These are phyloP conservation scores for Stevia rebaudiana DNA, from an alignment of 140 eudicot genomes.

Conservation along the genomic window DNA sequence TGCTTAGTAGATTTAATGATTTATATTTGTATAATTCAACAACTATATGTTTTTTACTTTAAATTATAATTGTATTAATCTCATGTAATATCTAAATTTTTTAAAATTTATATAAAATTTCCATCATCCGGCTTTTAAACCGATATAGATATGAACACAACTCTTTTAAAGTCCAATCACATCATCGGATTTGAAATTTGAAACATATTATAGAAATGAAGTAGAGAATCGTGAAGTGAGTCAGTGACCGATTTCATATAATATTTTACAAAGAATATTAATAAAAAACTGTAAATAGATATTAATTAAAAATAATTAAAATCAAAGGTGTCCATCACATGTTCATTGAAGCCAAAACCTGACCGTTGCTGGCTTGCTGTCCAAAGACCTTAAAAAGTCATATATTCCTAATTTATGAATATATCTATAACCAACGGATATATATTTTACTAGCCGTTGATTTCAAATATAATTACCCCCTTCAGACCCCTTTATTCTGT, in stretches of 20 bases:
- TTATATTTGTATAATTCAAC: too few species aligned
- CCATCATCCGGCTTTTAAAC: too few species aligned
- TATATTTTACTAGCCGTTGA: slow-evolving; percentile 41
- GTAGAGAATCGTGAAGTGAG: not conserved
- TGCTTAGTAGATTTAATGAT: too few species aligned
- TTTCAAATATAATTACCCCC: slow-evolving; percentile 40
- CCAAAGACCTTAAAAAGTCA: slow-evolving; percentile 28
- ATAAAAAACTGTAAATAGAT: not conserved
- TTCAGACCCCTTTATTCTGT: slow-evolving; percentile 30
- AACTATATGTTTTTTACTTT: too few species aligned
- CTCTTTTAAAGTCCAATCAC: not conserved
- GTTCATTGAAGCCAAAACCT: slow-evolving; percentile 37
- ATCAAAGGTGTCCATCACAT: slow-evolving; percentile 33
- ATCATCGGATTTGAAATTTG: slow-evolving; percentile 1
- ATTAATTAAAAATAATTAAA: slow-evolving; percentile 12
- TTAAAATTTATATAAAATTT: too few species aligned
- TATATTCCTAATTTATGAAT: slow-evolving; percentile 12
- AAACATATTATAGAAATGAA: not conserved
- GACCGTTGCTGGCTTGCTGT: slow-evolving; percentile 38
- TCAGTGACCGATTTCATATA: not conserved
- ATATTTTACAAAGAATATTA: not conserved
- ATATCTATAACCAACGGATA: slow-evolving; percentile 31
- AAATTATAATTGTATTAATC: too few species aligned
- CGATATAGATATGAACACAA: too few species aligned
- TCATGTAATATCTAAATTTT: too few species aligned